These are phyloP conservation scores for Dichomitus squalens DNA, from an alignment of 1,284 basidiomycete genomes.

Conservation along the genomic window DNA sequence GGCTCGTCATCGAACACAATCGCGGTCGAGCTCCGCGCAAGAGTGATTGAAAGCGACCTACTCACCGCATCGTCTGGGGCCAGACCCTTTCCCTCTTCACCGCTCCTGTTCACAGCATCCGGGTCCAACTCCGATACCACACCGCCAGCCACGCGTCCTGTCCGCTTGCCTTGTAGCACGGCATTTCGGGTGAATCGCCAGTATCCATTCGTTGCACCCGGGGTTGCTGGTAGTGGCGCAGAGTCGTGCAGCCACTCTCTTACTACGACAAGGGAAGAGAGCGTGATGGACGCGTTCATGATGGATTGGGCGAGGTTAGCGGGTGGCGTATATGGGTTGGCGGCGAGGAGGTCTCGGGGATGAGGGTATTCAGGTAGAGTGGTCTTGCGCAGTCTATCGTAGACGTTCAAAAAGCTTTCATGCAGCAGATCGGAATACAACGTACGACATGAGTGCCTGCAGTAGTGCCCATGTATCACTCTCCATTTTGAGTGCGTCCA, in stretches of 20 bases:
- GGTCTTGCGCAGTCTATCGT: slow-evolving; percentile 65
- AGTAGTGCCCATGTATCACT: slow-evolving; percentile 81
- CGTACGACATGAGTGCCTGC: slow-evolving; percentile 73
- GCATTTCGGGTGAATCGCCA: slow-evolving; percentile 80
- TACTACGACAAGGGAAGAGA: slow-evolving; percentile 76
- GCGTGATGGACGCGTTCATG: slow-evolving; percentile 63
- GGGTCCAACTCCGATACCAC: slow-evolving; percentile 74
- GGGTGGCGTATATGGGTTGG: slow-evolving; percentile 81
- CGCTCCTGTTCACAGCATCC: slow-evolving; percentile 57
- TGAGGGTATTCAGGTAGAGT: slow-evolving; percentile 47
- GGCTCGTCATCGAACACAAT: neutral
- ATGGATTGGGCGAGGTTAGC: slow-evolving; percentile 72
- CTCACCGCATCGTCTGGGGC: slow-evolving; percentile 75
- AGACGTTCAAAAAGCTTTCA: too few species aligned
- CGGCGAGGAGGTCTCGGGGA: slow-evolving; percentile 53
- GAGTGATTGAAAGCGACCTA: slow-evolving; percentile 10
- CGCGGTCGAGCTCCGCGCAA: too few species aligned
- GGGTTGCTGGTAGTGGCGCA: slow-evolving; percentile 51
- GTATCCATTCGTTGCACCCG: slow-evolving; percentile 77
- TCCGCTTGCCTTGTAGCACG: slow-evolving; percentile 65
- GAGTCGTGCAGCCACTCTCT: slow-evolving; percentile 86
- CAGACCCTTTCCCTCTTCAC: slow-evolving; percentile 48
- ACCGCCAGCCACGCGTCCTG: slow-evolving; percentile 49
- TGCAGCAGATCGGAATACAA: slow-evolving; percentile 4
- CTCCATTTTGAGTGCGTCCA: too few species aligned